These are phyloP conservation scores for Inga oerstediana DNA, from an alignment of 306 rosid genomes.

Conservation along the genomic window DNA sequence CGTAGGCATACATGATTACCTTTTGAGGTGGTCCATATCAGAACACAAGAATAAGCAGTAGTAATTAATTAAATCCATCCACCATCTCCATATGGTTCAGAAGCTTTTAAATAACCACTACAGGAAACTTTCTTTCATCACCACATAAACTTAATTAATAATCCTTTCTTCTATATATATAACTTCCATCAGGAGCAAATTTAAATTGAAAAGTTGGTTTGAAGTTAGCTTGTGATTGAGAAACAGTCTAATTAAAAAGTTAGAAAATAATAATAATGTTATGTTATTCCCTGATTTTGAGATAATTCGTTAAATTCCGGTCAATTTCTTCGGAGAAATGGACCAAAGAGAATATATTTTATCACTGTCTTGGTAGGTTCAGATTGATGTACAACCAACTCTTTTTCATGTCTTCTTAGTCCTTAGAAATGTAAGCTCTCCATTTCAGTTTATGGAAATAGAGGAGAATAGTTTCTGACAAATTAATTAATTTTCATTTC, in stretches of 20 bases:
- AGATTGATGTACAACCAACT: background rate
- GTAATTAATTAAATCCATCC: constrained; percentile 37
- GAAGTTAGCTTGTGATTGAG: constrained; percentile 19
- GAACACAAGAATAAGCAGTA: constrained; percentile 21
- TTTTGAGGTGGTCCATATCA: constrained; percentile 52
- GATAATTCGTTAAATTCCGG: background rate
- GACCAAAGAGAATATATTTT: constrained; percentile 21
- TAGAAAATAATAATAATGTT: no score
- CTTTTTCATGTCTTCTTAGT: constrained; percentile 3
- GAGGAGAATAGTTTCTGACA: constrained; percentile 13
- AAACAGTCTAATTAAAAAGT: background rate
- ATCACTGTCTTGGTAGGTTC: constrained; percentile 23
- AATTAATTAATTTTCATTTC: background rate
- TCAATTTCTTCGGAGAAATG: background rate
- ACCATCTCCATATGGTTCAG: constrained; percentile 42
- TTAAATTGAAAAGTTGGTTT: constrained; percentile 26
- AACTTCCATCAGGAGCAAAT: constrained; percentile 15
- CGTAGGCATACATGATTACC: constrained; percentile 34
- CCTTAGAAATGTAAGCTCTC: constrained; percentile 2
- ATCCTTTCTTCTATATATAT: constrained; percentile 6
- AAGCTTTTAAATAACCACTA: constrained; percentile 32
- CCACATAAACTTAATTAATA: background rate
- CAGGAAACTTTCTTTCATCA: constrained; percentile 44
- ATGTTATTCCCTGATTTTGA: background rate
- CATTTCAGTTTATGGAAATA: constrained; percentile 4